Percentiles rank a stretch among this genome's conserved stretches.
phyloP scores from a whole-genome alignment of 257 asterid species.

The Knoxia roxburghii region DNA sequence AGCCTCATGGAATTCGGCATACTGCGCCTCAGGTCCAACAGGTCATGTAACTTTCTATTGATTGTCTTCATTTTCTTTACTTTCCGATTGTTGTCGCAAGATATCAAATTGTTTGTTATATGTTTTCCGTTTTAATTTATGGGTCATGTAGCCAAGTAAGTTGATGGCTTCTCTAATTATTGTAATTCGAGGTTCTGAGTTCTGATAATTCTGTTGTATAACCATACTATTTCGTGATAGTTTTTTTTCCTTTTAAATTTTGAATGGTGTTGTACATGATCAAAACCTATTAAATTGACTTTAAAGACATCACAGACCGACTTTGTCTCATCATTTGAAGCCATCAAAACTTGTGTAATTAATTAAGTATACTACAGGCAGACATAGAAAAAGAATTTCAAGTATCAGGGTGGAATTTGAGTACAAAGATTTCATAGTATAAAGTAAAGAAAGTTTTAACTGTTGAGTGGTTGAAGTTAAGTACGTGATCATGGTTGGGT shows the following conservation, averaged over 20 bases:
- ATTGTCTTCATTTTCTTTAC: background rate
- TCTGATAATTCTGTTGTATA: background rate
- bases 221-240: background rate
- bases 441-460: background rate
- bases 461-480: background rate
- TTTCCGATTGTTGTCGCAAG: background rate
- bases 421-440: background rate
- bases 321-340: background rate
- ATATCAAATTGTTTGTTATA: background rate
- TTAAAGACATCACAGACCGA: no score
- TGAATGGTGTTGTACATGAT: background rate
- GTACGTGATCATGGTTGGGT: background rate
- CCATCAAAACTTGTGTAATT: background rate
- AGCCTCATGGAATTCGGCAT: slow-evolving; percentile 50
- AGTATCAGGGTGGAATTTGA: background rate
- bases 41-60: slow-evolving; percentile 21
- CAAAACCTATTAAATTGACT: background rate
- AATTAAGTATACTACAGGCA: background rate
- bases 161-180: background rate
- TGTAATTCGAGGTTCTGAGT: background rate
- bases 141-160: background rate
- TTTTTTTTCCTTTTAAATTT: background rate
- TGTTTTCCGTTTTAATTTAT: background rate
- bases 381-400: background rate
- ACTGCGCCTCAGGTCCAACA: slow-evolving; percentile 52